Evolutionary conservation across 371 early-diverging fungal species (phyloP).

Genomic region (Mycotypha africana): DNA sequence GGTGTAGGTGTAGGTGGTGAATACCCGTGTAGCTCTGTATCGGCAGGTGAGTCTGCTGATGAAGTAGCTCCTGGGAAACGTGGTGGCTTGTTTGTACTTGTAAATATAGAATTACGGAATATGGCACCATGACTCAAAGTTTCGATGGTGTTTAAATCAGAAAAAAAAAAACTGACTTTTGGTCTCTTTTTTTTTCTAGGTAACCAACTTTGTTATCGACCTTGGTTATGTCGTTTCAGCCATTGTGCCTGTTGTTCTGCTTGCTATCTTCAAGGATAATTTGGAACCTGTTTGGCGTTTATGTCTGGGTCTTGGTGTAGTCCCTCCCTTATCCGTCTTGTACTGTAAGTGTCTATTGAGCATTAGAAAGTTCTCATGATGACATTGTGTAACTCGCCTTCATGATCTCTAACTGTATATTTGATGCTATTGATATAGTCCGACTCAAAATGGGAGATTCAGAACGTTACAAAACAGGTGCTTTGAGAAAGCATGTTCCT

Average conservation of each 20-base stretch:
- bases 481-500: constrained; percentile 51
- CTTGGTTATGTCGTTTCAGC: constrained; percentile 55
- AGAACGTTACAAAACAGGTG: constrained; percentile 38
- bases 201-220: constrained; percentile 53
- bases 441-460: constrained; percentile 56
- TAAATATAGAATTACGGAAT: too few relatives aligned
- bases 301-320: constrained; percentile 48
- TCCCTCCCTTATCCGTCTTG: constrained; percentile 55
- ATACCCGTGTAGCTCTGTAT: constrained; percentile 56
- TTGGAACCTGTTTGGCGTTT: constrained; percentile 53
- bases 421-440: too few relatives aligned
- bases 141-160: too few relatives aligned
- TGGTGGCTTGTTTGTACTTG: constrained; percentile 50
- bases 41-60: constrained; percentile 58
- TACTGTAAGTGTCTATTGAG: constrained; percentile 53
- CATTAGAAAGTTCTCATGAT: too few relatives aligned
- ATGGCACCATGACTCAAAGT: too few relatives aligned
- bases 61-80: constrained; percentile 47
- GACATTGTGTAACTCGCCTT: too few relatives aligned
- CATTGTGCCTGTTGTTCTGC: constrained; percentile 48
- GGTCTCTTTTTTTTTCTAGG: constrained; percentile 10
- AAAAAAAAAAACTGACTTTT: background rate
- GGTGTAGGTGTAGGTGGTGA: constrained; percentile 51
- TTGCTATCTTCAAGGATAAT: constrained; percentile 45
- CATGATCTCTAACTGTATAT: too few relatives aligned